Evolutionary conservation across 2,329 filamentous ascomycete genomes (phyloP).

Genomic region (Cladophialophora yegresii): DNA sequence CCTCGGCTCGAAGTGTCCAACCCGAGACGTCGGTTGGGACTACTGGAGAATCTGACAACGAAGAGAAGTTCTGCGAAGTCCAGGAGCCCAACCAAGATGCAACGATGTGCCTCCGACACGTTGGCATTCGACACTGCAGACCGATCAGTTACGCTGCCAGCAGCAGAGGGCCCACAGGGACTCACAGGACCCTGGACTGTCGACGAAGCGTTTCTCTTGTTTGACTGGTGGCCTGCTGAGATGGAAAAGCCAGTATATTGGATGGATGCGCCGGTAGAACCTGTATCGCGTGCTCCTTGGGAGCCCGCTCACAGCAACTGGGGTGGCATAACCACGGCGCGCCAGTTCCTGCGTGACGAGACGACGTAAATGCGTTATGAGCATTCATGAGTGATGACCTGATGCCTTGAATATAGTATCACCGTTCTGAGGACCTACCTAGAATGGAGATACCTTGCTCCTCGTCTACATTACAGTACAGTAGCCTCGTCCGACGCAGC

Average conservation of each 20-base stretch:
- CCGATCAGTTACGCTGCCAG: background rate
- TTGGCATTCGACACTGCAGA: slow-evolving; percentile 3
- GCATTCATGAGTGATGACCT: slow-evolving; percentile 18
- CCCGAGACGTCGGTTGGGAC: slow-evolving; percentile 13
- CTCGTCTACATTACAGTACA: no score
- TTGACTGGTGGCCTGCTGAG: slow-evolving; percentile 35
- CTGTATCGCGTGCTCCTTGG: background rate
- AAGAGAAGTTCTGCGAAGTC: slow-evolving; percentile 14
- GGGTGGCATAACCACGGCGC: slow-evolving; percentile 27
- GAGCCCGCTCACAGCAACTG: slow-evolving; percentile 4
- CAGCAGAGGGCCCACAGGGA: background rate
- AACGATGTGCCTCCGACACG: slow-evolving; percentile 26
- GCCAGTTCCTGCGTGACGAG: slow-evolving; percentile 30
- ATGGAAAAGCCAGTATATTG: slow-evolving; percentile 30
- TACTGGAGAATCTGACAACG: slow-evolving; percentile 15
- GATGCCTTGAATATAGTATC: background rate
- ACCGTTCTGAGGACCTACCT: background rate
- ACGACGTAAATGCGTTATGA: slow-evolving; percentile 31
- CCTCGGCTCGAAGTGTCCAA: background rate
- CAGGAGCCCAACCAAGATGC: slow-evolving; percentile 21
- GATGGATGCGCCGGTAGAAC: background rate
- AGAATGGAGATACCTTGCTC: no score
- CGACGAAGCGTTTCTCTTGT: slow-evolving; percentile 36
- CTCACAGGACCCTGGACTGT: slow-evolving; percentile 37
- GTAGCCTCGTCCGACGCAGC: background rate